Evolutionary conservation across 2,329 filamentous ascomycete species (phyloP).

Genomic region (Fusarium drepaniforme): DNA sequence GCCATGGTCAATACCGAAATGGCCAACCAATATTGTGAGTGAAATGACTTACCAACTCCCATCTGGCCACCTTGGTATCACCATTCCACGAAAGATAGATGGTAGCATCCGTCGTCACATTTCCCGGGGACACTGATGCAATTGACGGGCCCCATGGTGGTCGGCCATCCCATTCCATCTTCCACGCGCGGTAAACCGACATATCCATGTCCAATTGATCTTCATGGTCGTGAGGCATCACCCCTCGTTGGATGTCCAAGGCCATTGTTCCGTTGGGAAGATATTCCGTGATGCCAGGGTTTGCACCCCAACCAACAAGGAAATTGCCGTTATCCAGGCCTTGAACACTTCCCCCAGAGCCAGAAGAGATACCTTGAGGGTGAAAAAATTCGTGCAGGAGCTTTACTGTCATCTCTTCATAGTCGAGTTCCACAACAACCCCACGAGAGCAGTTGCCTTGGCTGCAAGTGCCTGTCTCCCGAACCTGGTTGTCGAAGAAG

Average conservation of each 20-base stretch:
- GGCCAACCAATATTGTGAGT: too few relatives aligned
- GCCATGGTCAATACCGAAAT: background rate
- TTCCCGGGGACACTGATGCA: slow-evolving; percentile 20
- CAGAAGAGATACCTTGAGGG: slow-evolving; percentile 62
- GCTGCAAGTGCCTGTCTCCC: slow-evolving; percentile 25
- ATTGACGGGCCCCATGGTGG: slow-evolving; percentile 43
- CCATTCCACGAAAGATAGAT: slow-evolving; percentile 46
- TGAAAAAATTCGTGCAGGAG: slow-evolving; percentile 62
- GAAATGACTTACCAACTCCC: slow-evolving; percentile 37
- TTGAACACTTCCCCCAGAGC: slow-evolving; percentile 64
- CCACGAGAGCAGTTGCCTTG: slow-evolving; percentile 37
- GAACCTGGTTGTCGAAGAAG: slow-evolving; percentile 64
- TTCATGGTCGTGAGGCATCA: slow-evolving; percentile 54
- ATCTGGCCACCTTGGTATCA: slow-evolving; percentile 38
- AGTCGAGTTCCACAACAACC: slow-evolving; percentile 56
- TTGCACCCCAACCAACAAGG: slow-evolving; percentile 69
- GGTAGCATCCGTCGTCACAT: slow-evolving; percentile 19
- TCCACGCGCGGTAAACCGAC: slow-evolving; percentile 42
- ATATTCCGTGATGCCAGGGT: slow-evolving; percentile 62
- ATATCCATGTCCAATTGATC: slow-evolving; percentile 24
- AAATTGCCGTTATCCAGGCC: slow-evolving; percentile 65
- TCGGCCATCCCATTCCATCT: slow-evolving; percentile 42
- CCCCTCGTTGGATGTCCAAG: slow-evolving; percentile 55
- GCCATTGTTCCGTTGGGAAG: slow-evolving; percentile 41
- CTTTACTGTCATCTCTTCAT: slow-evolving; percentile 58